These are phyloP conservation scores for Periconia macrospinosa DNA, from an alignment of 2,329 filamentous ascomycete species.

Conservation along the genomic window DNA sequence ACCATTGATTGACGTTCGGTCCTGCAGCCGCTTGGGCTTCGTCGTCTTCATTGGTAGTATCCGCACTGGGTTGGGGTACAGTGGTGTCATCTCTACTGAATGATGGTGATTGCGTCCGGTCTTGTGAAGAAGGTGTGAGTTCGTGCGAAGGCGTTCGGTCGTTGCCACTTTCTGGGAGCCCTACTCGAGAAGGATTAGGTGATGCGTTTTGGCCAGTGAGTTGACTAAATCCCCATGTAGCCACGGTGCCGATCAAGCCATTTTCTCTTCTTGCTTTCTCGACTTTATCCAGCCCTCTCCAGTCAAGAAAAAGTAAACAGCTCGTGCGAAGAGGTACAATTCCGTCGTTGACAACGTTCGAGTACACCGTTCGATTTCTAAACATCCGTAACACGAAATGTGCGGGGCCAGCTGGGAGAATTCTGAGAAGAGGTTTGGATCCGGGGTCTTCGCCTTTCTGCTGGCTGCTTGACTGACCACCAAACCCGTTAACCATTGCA, in stretches of 20 bases:
- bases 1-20: slow-evolving; percentile 34
- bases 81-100: slow-evolving; percentile 47
- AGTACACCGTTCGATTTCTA: slow-evolving; percentile 87
- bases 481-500: slow-evolving; percentile 79
- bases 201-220: slow-evolving; percentile 70
- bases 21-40: slow-evolving; percentile 46
- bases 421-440: slow-evolving; percentile 84
- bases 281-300: slow-evolving; percentile 89
- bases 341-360: slow-evolving; percentile 96
- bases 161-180: slow-evolving; percentile 31
- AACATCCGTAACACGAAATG: slow-evolving; percentile 87
- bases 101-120: slow-evolving; percentile 28
- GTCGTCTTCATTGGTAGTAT: slow-evolving; percentile 70
- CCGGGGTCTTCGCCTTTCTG: slow-evolving; percentile 68
- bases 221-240: slow-evolving; percentile 93
- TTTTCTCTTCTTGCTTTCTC: slow-evolving; percentile 93
- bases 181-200: slow-evolving; percentile 56
- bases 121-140: background rate
- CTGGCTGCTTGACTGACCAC: slow-evolving; percentile 59
- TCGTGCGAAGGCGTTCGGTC: slow-evolving; percentile 5
- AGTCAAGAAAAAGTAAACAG: slow-evolving; percentile 94
- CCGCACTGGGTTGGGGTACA: slow-evolving; percentile 70
- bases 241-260: slow-evolving; percentile 87
- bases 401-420: slow-evolving; percentile 87
- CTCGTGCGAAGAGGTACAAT: slow-evolving; percentile 95